Conservation (phyloP, 140 eudicot genomes). For the Anethum foeniculum region DNA sequence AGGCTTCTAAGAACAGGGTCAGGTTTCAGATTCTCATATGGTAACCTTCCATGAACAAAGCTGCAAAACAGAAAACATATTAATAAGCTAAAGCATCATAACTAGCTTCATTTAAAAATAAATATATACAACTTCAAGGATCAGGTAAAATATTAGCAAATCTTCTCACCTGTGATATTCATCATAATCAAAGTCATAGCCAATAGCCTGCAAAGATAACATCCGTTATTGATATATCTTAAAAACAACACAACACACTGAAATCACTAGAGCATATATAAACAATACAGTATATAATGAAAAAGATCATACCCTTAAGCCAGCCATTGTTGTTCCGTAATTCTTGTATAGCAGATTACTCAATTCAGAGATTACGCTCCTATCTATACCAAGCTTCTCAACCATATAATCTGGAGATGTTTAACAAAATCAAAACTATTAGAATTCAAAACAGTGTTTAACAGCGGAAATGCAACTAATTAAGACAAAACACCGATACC, state of each 20-base stretch:
- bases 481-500: conserved; percentile 17
- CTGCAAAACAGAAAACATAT: conserved; percentile 24
- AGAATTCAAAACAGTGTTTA: neutral
- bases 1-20: conserved; percentile 76
- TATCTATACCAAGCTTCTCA: conserved; percentile 68
- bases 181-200: conserved; percentile 93
- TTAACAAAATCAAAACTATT: neutral
- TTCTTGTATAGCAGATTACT: conserved; percentile 69
- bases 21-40: conserved; percentile 80
- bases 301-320: conserved; percentile 56
- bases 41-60: conserved; percentile 86
- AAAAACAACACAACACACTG: neutral
- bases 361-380: conserved; percentile 47
- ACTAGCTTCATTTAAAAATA: neutral
- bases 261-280: neutral
- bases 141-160: neutral
- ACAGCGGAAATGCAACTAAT: neutral
- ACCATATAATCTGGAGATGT: conserved; percentile 59
- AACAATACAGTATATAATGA: neutral
- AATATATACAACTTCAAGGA: neutral
- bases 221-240: neutral
- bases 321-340: conserved; percentile 94
- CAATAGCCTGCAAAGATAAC: conserved; percentile 55
- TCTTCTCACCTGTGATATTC: conserved; percentile 70
- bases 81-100: neutral